Evolutionary conservation across 129 eudicot species (phyloP), one percentile per base, ranked within the genome.

Genomic region (Chrysanthemum makinoi): DNA sequence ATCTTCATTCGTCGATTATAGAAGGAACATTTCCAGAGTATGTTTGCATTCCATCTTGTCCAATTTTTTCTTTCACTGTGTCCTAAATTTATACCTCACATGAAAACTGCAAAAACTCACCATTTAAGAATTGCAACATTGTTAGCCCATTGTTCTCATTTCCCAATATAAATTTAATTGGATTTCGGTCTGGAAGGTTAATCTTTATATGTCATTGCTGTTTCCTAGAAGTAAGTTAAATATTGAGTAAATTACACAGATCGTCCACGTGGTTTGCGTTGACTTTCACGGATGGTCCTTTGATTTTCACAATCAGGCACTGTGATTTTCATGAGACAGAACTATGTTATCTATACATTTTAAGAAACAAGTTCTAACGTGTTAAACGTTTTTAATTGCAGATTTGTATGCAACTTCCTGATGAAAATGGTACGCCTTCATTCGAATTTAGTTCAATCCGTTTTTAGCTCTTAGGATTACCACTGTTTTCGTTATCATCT

Each of bases 1-100:
- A 87, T 85, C 89, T 93, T 55, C 98, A 93, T 87, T 78, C 91
- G 12, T 93, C 98, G 62, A 93, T 93, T 35, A 77, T 93, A 63
- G 85, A 87, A 80, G 96, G 87, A 81, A 81, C 66, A 69, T 89
- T 93, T 81, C 98, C 98, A 54, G 77, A 85, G 98, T 93, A 87
- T 50, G 92, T 75, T 66, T 75, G 9, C 55, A 57, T 78, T 70
- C 22, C 13, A 33, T 63, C 57, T 15, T 43, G 9, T 43, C 24
- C 60, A 46, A 18, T 20, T 59, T 18, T 43, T 48, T 47, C 59
- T 24, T 19, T 61, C 22, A 15, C n/a, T 11, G 16, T 56, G 39
- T 56, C 75, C 46, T 57, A n/a, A 73, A 12, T 7, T 35, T 70
- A 9, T 70, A 70, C 51, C 12, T 2, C 26, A 73, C 70, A 73